Percentiles rank a stretch among this genome's conserved stretches.
Evolutionary conservation across 2,329 filamentous ascomycete species (phyloP).

Genomic region (Penicillium hesseltinei): DNA sequence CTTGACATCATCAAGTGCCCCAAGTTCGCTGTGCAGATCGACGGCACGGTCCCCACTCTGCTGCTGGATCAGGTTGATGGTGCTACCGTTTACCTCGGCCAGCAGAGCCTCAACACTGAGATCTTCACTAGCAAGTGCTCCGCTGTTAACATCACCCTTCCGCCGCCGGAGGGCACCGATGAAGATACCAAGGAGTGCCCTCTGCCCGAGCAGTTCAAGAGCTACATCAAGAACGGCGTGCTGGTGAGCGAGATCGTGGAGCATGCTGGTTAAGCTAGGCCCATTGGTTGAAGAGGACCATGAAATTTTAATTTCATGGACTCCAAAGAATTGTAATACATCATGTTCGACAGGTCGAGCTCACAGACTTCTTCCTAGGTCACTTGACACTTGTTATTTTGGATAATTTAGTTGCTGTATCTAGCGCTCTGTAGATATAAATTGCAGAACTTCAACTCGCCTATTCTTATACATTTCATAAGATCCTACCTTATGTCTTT

Average conservation of each 20-base stretch:
- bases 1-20: constrained; percentile 94
- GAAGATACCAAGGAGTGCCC: constrained; percentile 86
- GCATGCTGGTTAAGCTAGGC: constrained; percentile 67
- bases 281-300: neutral
- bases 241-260: constrained; percentile 93
- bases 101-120: constrained; percentile 73
- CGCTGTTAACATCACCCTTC: constrained; percentile 82
- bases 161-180: constrained; percentile 61
- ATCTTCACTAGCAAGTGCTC: constrained; percentile 87
- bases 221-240: constrained; percentile 70
- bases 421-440: constrained; percentile 24
- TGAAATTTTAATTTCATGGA: neutral
- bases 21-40: constrained; percentile 91
- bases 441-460: constrained; percentile 12
- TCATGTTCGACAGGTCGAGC: neutral
- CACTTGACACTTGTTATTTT: neutral
- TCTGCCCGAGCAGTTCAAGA: constrained; percentile 87
- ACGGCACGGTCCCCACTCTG: constrained; percentile 81
- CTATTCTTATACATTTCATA: neutral
- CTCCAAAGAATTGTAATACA: neutral
- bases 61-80: constrained; percentile 92
- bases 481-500: no score
- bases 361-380: neutral
- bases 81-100: constrained; percentile 80
- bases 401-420: constrained; percentile 16